phyloP scores from a whole-genome alignment of 495 filamentous ascomycete species.

The Thermothielavioides terrestris region DNA sequence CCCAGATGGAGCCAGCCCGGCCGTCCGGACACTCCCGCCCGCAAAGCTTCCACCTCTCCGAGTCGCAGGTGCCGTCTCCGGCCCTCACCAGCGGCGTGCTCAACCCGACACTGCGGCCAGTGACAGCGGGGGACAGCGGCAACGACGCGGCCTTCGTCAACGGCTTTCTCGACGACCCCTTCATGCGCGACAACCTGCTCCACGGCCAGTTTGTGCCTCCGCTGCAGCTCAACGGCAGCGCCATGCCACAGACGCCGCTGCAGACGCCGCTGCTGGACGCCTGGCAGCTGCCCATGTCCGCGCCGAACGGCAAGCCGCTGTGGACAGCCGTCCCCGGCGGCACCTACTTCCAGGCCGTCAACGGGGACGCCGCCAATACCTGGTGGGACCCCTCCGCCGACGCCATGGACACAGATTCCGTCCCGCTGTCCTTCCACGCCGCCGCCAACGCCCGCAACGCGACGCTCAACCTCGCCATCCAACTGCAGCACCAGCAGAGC shows the following conservation, averaged over 20 bases:
- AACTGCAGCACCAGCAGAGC: slow-evolving; percentile 5
- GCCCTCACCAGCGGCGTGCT: slow-evolving; percentile 28
- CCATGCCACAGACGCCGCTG: slow-evolving; percentile 25
- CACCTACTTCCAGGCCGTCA: not conserved
- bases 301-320: slow-evolving; percentile 7
- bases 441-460: not conserved
- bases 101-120: slow-evolving; percentile 1
- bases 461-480: slow-evolving; percentile 8
- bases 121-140: not conserved
- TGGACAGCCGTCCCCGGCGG: not conserved
- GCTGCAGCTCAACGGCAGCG: slow-evolving; percentile 8
- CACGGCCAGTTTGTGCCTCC: slow-evolving; percentile 14
- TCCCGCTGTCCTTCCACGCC: not conserved
- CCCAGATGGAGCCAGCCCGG: slow-evolving; percentile 14
- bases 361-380: slow-evolving; percentile 8
- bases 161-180: slow-evolving; percentile 32
- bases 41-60: slow-evolving; percentile 10
- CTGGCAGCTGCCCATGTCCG: slow-evolving; percentile 5
- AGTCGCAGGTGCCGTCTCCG: slow-evolving; percentile 25
- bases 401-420: slow-evolving; percentile 16
- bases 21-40: slow-evolving; percentile 6
- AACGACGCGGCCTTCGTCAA: slow-evolving; percentile 18
- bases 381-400: slow-evolving; percentile 27
- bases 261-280: slow-evolving; percentile 16
- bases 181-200: slow-evolving; percentile 8